Base-by-base conservation (phyloP, 371 early-diverging fungal genomes). In the Mortierella sp. region DNA sequence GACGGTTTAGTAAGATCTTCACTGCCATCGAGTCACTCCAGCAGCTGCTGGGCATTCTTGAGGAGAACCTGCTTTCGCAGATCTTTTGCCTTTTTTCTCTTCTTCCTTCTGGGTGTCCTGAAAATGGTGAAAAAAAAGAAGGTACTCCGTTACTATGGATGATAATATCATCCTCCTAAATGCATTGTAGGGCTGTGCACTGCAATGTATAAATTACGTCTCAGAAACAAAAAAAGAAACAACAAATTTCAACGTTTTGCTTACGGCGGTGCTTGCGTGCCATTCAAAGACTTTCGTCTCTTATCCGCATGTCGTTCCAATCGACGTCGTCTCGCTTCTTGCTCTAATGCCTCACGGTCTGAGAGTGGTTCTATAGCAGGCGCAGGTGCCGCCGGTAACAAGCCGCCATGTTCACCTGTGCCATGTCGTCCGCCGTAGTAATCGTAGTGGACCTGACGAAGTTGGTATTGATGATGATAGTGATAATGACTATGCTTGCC, bases 41-140 rank as follows among this genome's bases (percentile, higher is more conserved):
- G 28, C 50, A 64, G 37, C 37, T 63, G 48, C 57, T 75, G 75
- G 9, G 75, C 75, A 26, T 75, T 75, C 64, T 75, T 75, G 56
- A 75, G 64, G 30, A 75, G 50, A 23, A 75, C 76, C 44, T 68
- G 65, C 54, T 75, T 75, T 8, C 76, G 64, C 14, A 69, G 65
- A 41, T 75, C 76, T 50, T 75, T 75, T 28, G 57, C 76, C 49
- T 64, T 75, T 60, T 61, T 75, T 50, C 70, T 64, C 58, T 61
- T 75, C 24, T 75, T 75, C 39, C 65, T 42, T 17, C 65, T 37
- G 19, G 69, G 64, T 1, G 69, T 31, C 0, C 76, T 66, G 4
- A 26, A 32, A 30, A 34, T 17, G 15, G 27, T 11, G 23, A 14
- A 32, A 19, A 19, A 6, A 27, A 27, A 27, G 26, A 14, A 28